Evolutionary conservation across 768 basidiomycete genomes (phyloP), one percentile per base, ranked within the genome.

Genomic region (Trametes cingulata): DNA sequence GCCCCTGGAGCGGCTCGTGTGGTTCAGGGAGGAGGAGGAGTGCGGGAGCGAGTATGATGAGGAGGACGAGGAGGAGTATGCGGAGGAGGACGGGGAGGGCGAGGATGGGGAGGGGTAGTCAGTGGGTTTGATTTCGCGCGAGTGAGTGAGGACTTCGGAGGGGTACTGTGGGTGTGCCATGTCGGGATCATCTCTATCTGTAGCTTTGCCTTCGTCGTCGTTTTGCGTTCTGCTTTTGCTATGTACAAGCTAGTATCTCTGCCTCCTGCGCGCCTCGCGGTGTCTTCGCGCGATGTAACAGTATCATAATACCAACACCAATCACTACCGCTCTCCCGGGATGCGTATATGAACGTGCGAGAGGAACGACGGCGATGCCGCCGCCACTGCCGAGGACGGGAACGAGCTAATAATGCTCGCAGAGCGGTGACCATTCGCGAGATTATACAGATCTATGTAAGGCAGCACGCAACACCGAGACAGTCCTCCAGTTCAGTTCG

Each of bases 21-120:
- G 62, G 66, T 64, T 61, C 37, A 42, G 50, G 57, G 65, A 65
- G 25, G 66, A 65, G 51, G 65, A 65, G 36, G 68, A 63, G 37
- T 62, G 59, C 8, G 66, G 58, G 29, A 63, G 63, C 17, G 64
- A 61, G 42, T 64, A 46, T 36, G 63, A 60, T 7, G 65, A 53
- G 43, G 61, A 51, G 41, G 55, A 51, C 2, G 63, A 52, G 27
- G 62, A 61, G 14, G 65, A 65, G 14, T 63, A 61, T 14, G 63
- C 27, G 39, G 61, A 45, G 2, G 67, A 29, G 39, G 63, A 65
- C 17, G 48, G 8, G 20, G 57, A 47, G n/a, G 60, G 50, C 20
- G 65, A 64, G 39, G 56, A 36, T 19, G 48, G 48, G 3, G 29
- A 51, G 14, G 50, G 36, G 9, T 37, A 19, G 20, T 3, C 14